Evolutionary conservation across 768 basidiomycete species (phyloP), one percentile per base, ranked within the genome.

Genomic region (Ramaria sp.): DNA sequence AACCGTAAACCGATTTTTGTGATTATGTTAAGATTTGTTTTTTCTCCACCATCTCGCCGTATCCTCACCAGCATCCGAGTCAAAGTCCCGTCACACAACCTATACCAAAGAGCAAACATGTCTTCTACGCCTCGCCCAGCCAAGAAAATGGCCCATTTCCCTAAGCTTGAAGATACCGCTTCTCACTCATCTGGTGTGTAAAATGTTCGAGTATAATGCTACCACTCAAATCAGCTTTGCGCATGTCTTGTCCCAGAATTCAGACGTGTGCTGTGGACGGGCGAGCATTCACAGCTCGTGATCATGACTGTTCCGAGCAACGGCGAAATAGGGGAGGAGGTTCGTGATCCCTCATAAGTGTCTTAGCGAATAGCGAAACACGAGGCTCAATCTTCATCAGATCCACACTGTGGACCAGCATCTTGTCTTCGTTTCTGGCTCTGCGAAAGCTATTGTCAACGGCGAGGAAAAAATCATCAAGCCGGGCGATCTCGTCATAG

Each of bases 281-380:
- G 67, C 5, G 62, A 64, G 48, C 60, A 61, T 51, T 61, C 57
- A 37, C 69, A 71, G 60, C 52, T 71, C 36, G 70, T 70, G 16
- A 57, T 67, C 32, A 71, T 71, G 70, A 71, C 70, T 25, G 62
- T 71, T 30, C 70, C 70, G 2, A 64, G 66, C 8, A 66, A 64
- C 3, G 70, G 69, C 2, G 69, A 71, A 38, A 71, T 71, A 41
- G 70, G 69, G 12, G 67, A 69, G 57, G 69, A 67, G 62, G 66
- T 66, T 32, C 30, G 30, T 10, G 8, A 15, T 7, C 38, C 15
- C 42, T 27, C 42, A 44, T 8, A 22, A 22, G 10, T 27, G 42
- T 15, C 42, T 22, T 22, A 15, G 20, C 20, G 20, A 44, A 18
- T 41, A 41, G 38, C n/a, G 18, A 22, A 20, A 20, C 42, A 44